Evolutionary conservation across 2,329 filamentous ascomycete species (phyloP).

Genomic region (Neocucurbitaria cava): DNA sequence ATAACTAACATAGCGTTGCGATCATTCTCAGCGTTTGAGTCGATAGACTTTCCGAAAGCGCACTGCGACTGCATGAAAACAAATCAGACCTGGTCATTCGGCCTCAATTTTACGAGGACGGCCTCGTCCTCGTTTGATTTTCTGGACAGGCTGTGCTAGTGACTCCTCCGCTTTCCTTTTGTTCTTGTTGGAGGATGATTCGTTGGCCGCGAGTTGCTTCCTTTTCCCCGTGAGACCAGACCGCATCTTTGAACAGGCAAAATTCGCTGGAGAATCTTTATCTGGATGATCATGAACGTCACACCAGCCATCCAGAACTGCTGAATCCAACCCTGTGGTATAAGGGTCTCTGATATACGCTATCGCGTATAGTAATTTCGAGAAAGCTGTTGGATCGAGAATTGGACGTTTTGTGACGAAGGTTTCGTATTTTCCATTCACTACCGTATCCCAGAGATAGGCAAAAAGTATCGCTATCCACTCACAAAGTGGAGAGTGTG

Average conservation of each 20-base stretch:
- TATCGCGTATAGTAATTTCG: slow-evolving; percentile 13
- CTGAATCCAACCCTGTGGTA: background rate
- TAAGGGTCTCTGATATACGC: background rate
- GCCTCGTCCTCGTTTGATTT: background rate
- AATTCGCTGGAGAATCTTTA: background rate
- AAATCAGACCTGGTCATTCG: too few relatives aligned
- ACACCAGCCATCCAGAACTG: background rate
- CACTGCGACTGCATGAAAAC: too few relatives aligned
- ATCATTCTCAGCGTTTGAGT: too few relatives aligned
- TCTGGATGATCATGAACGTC: background rate
- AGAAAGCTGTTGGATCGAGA: slow-evolving; percentile 2
- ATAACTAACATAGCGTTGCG: too few relatives aligned
- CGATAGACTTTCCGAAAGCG: too few relatives aligned
- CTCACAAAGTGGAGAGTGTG: slow-evolving; percentile 13
- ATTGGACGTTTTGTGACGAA: slow-evolving; percentile 3
- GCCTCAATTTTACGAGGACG: too few relatives aligned
- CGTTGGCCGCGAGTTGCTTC: background rate
- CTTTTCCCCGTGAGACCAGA: background rate
- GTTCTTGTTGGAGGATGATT: background rate
- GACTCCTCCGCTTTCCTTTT: background rate
- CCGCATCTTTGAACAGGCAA: background rate
- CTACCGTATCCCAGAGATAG: slow-evolving; percentile 18
- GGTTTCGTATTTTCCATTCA: slow-evolving; percentile 2
- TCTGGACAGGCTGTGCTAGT: background rate
- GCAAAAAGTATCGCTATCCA: slow-evolving; percentile 23